Base-by-base conservation (phyloP, 768 basidiomycete genomes). In the Collybia mongolica region DNA sequence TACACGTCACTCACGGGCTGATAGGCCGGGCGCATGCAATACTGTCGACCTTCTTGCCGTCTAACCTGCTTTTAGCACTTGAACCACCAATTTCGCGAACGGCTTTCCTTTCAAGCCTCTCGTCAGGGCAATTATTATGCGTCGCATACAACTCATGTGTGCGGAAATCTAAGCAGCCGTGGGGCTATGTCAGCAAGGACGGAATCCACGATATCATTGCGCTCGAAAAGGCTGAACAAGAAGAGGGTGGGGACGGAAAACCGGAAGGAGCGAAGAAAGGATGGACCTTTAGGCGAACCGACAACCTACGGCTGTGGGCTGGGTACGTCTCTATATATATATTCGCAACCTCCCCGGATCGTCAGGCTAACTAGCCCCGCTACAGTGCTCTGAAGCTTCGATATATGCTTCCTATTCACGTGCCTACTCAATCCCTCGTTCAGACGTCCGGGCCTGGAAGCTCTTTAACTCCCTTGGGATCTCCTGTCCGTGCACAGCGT, bases 271-370 rank as follows among this genome's bases (percentile, higher is more conserved):
- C 63, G 5, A 81, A 76, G 67, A 78, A 74, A 52, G 82, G 85
- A 0, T 92, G 90, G 87, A 92, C 92, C 17, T 95, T 93, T 63
- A 72, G 93, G 52, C 70, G 92, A 49, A 89, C 84, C 1, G 93
- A 95, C 65, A 96, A 95, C 62, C 68, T 96, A 23, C 74, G 90
- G 20, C 65, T 93, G 18, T 95, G 90, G 86, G 85, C 82, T 39
- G 93, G 88, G 90, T 93, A 62, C 46, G 87, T 80, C 19, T 28
- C 44, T 19, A 45, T 39, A 36, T 18, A 39, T 15, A 37, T 40
- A 15, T 26, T n/a, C n/a, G n/a, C n/a, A 35, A 36, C 22, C 5
- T 19, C 17, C 18, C 8, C 6, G 32, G 28, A 40, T 15, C 43
- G 42, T 38, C 20, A 18, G 28, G 35, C 35, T 44, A 46, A 23